Evolutionary conservation across 1,284 basidiomycete genomes (phyloP).

Genomic region (Cutaneotrichosporon sp.): DNA sequence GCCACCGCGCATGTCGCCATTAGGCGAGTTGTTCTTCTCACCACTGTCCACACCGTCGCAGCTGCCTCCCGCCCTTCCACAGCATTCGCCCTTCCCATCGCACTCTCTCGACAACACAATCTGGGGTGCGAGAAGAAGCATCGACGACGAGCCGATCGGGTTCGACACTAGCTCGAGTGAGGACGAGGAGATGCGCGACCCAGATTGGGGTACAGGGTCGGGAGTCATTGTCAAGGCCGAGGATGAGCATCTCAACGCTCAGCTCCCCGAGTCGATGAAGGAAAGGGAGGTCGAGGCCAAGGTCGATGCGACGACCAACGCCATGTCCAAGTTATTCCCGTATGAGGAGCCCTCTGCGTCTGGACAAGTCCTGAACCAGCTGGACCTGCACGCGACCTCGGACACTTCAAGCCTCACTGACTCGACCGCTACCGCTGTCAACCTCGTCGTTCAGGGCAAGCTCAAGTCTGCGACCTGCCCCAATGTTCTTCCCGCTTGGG

Average conservation of each 20-base stretch:
- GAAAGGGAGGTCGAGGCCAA: slow-evolving; percentile 25
- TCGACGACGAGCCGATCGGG: slow-evolving; percentile 18
- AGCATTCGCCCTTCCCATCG: slow-evolving; percentile 41
- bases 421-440: slow-evolving; percentile 20
- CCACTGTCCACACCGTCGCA: slow-evolving; percentile 14
- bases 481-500: slow-evolving; percentile 31
- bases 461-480: slow-evolving; percentile 28
- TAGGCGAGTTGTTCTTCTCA: slow-evolving; percentile 33
- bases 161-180: slow-evolving; percentile 35
- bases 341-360: slow-evolving; percentile 18
- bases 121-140: slow-evolving; percentile 32
- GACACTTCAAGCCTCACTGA: slow-evolving; percentile 28
- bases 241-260: slow-evolving; percentile 22
- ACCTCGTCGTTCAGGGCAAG: slow-evolving; percentile 20
- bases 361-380: slow-evolving; percentile 27
- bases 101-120: slow-evolving; percentile 46
- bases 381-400: slow-evolving; percentile 22
- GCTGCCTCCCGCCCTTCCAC: slow-evolving; percentile 17
- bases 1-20: slow-evolving; percentile 21
- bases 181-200: slow-evolving; percentile 39
- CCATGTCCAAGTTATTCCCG: slow-evolving; percentile 39
- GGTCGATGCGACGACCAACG: slow-evolving; percentile 40
- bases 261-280: slow-evolving; percentile 32
- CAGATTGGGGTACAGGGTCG: slow-evolving; percentile 35
- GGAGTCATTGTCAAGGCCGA: slow-evolving; percentile 32